phyloP scores from a whole-genome alignment of 352 stramenopile species.

The Phytophthora crassamura region DNA sequence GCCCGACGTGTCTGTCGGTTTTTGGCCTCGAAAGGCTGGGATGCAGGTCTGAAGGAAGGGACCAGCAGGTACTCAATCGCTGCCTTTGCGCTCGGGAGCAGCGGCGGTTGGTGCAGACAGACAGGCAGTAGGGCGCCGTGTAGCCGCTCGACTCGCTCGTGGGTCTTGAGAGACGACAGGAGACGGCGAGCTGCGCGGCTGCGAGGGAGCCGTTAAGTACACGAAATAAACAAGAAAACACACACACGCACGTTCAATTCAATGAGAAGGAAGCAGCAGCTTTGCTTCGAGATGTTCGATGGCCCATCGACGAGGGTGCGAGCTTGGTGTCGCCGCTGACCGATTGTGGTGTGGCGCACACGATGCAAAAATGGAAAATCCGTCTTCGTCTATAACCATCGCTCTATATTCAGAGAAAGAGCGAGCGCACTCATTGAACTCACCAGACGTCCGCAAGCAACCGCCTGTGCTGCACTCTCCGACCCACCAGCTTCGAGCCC shows the following conservation, averaged over 20 bases:
- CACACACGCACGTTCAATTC: conserved; percentile 1
- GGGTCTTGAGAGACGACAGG: neutral
- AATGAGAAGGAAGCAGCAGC: too few relatives aligned
- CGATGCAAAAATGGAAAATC: conserved; percentile 10
- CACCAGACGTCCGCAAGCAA: conserved; percentile 11
- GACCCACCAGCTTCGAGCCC: neutral
- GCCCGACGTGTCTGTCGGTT: neutral
- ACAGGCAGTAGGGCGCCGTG: conserved; percentile 4
- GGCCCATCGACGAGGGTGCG: too few relatives aligned
- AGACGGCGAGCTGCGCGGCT: neutral
- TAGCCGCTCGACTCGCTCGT: conserved; percentile 11
- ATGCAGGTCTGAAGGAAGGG: conserved; percentile 17
- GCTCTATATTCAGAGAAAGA: conserved; percentile 30
- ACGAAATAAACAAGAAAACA: conserved; percentile 29
- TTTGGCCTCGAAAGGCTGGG: neutral
- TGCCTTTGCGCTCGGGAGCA: neutral
- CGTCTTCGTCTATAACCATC: conserved; percentile 25
- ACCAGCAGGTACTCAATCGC: neutral
- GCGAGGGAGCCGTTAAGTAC: conserved; percentile 14
- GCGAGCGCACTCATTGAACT: conserved; percentile 22
- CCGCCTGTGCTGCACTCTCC: conserved; percentile 10
- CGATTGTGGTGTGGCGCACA: too few relatives aligned
- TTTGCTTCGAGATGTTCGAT: neutral
- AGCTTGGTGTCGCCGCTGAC: too few relatives aligned
- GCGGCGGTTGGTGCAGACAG: conserved; percentile 2